Evolutionary conservation across 1,284 basidiomycete genomes (phyloP).

Genomic region (Cutaneotrichosporon mucoides): DNA sequence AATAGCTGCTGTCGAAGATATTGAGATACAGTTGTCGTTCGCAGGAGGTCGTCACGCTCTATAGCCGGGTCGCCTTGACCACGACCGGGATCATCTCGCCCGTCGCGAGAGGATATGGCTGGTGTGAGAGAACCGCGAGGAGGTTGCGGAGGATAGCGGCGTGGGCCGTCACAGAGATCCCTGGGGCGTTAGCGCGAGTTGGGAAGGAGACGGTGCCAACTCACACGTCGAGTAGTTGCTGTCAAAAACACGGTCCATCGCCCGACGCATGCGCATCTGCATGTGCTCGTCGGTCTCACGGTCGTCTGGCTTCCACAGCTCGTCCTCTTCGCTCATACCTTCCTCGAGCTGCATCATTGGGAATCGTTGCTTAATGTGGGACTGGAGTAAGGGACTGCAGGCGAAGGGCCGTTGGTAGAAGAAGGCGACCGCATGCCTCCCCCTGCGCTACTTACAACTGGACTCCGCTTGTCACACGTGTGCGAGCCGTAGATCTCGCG

Average conservation of each 20-base stretch:
- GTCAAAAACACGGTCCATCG: slow-evolving; percentile 65
- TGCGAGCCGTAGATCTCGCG: slow-evolving; percentile 48
- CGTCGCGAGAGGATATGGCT: slow-evolving; percentile 43
- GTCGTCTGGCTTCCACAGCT: slow-evolving; percentile 61
- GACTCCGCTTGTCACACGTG: slow-evolving; percentile 44
- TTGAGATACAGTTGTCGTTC: too few relatives aligned
- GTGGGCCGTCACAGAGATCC: slow-evolving; percentile 52
- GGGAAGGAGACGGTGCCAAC: slow-evolving; percentile 24
- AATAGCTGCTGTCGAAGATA: too few relatives aligned
- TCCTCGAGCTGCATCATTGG: slow-evolving; percentile 63
- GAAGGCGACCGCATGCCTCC: too few relatives aligned
- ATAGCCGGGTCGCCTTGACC: slow-evolving; percentile 36
- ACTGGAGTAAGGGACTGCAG: slow-evolving; percentile 24
- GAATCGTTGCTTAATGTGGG: slow-evolving; percentile 58
- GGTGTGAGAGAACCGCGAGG: slow-evolving; percentile 44
- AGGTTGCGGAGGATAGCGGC: slow-evolving; percentile 48
- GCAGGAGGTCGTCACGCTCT: too few relatives aligned
- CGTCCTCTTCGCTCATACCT: slow-evolving; percentile 67
- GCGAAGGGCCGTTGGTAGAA: too few relatives aligned
- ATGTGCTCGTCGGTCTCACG: slow-evolving; percentile 63
- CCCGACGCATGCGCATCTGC: slow-evolving; percentile 55
- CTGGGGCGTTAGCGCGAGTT: slow-evolving; percentile 19
- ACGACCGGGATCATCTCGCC: slow-evolving; percentile 49
- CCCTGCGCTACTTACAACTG: too few relatives aligned
- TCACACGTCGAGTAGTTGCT: slow-evolving; percentile 53